Conservation (phyloP, 176 grass and related monocot genomes). For the Zoysia pacifica region DNA sequence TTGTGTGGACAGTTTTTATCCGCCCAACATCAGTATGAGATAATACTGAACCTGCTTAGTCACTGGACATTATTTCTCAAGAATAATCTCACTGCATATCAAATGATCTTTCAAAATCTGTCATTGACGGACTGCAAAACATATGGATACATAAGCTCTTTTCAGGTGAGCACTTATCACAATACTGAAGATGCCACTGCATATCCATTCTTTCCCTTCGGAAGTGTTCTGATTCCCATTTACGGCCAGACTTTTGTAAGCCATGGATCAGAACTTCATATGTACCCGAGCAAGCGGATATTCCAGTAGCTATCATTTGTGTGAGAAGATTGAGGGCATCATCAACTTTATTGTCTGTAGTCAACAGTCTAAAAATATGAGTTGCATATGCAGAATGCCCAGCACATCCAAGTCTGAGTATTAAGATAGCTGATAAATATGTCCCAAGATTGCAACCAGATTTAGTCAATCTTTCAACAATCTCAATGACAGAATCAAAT, state of each 20-base stretch:
- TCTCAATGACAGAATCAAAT: conserved; percentile 48
- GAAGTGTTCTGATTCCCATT: conserved; percentile 51
- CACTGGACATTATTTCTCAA: neutral
- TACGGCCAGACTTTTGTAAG: conserved; percentile 57
- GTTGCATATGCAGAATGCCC: conserved; percentile 51
- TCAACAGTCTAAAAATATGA: conserved; percentile 54
- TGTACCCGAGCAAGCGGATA: conserved; percentile 53
- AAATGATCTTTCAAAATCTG: conserved; percentile 37
- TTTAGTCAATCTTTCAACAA: conserved; percentile 64
- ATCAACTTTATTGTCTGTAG: conserved; percentile 56
- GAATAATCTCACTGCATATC: neutral
- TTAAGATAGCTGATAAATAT: conserved; percentile 66
- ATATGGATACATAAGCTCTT: conserved; percentile 68
- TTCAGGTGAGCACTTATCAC: conserved; percentile 38
- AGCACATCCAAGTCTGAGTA: conserved; percentile 56
- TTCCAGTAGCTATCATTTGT: conserved; percentile 51
- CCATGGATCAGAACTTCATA: conserved; percentile 67
- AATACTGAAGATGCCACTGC: conserved; percentile 49
- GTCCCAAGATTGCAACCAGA: conserved; percentile 55
- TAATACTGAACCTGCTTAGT: neutral
- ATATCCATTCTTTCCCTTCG: conserved; percentile 67
- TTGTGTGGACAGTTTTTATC: neutral
- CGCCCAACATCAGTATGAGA: neutral
- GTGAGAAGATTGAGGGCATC: conserved; percentile 47
- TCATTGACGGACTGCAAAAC: conserved; percentile 46